Percentiles rank a stretch among this genome's conserved stretches.
phyloP scores from a whole-genome alignment of 495 filamentous ascomycete genomes.

The Lophiotrema nucula region DNA sequence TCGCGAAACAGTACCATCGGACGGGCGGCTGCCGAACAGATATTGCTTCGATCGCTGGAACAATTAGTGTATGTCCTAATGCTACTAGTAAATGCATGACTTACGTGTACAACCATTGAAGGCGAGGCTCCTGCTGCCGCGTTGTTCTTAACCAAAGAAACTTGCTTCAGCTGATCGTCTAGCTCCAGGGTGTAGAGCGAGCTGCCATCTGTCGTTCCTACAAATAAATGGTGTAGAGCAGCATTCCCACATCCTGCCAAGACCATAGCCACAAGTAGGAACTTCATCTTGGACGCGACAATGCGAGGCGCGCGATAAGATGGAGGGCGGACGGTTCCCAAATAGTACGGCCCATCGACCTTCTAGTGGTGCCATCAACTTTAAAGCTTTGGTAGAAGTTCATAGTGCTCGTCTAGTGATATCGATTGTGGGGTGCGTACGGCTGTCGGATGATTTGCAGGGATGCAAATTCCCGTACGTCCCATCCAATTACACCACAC shows the following conservation, averaged over 20 bases:
- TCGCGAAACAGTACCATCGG: slow-evolving; percentile 2
- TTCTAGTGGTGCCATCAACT: background rate
- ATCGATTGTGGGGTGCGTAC: background rate
- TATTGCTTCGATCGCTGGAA: background rate
- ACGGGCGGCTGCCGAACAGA: slow-evolving; percentile 1
- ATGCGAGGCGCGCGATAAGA: no score
- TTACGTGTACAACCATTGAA: background rate
- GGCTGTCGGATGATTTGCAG: no score
- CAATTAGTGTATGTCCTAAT: background rate
- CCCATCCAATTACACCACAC: no score
- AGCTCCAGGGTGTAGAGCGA: background rate
- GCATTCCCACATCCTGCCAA: background rate
- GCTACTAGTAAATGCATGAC: background rate
- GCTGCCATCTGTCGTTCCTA: background rate
- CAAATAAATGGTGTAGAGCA: slow-evolving; percentile 2
- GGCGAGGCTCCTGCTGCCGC: slow-evolving; percentile 8
- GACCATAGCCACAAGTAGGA: background rate
- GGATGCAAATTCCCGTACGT: no score
- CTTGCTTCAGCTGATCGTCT: background rate
- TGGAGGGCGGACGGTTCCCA: no score
- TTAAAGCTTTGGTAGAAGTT: background rate
- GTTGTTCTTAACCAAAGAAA: background rate
- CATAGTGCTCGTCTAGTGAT: background rate
- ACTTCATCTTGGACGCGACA: no score
- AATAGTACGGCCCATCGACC: no score